Base-by-base conservation (phyloP, 768 basidiomycete species). In the Mycena belliarum region DNA sequence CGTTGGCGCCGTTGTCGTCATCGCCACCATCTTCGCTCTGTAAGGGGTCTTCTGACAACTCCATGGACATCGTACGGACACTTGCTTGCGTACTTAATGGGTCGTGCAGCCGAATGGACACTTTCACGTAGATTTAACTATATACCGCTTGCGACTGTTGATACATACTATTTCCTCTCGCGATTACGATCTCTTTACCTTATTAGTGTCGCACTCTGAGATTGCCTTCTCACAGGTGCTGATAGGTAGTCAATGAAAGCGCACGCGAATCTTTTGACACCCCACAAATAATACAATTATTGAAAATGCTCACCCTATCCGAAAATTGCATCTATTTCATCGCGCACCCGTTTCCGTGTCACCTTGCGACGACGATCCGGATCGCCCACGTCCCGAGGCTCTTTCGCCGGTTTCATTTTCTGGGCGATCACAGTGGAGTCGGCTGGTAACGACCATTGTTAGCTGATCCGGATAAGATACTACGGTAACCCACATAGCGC, bases 241-340 rank as follows among this genome's bases (percentile, higher is more conserved):
- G 62, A 37, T 52, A 61, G 63, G 60, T 61, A 63, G 47, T 62
- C 62, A 60, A 60, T 50, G 59, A 63, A 51, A 40, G 49, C 53
- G 52, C 55, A 60, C 49, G 57, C 61, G 40, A 48, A 20, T 56
- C 40, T 38, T 61, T 59, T 57, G 49, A 48, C 55, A 60, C 54
- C 59, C 59, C 28, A 60, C 43, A 48, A 24, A 26, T 12, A 32
- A 32, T 12, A 14, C 14, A 15, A 21, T 2, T 4, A 26, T 16
- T 24, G 26, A 15, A 44, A 24, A 26, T 41, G 11, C 18, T 2
- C 38, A 6, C 6, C 12, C 48, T 53, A 76, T 0, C 79, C 82
- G 67, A 88, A 88, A 21, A 89, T 88, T n/a, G 80, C 81, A 61
- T 89, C 87, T 35, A 89, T 89, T 65, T 87, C 87, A 61, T 89